These are phyloP conservation scores for Xylaria longipes DNA, from an alignment of 495 filamentous ascomycete species.

Conservation along the genomic window DNA sequence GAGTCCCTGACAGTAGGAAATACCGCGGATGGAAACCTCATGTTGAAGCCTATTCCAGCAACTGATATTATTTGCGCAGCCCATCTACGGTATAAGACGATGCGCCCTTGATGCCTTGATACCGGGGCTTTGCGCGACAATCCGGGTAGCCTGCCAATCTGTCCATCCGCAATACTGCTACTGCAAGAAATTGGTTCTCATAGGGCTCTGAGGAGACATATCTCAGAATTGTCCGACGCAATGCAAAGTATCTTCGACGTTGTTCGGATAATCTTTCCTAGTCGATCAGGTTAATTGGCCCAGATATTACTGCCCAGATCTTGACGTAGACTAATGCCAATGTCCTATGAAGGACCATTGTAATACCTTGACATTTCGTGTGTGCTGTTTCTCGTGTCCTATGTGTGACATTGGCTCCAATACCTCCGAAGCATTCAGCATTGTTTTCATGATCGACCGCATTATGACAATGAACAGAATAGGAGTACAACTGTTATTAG, in stretches of 20 bases:
- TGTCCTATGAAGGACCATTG: slow-evolving; percentile 18
- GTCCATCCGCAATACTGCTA: too few relatives aligned
- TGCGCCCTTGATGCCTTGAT: too few relatives aligned
- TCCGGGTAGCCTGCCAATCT: too few relatives aligned
- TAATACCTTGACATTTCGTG: slow-evolving; percentile 16
- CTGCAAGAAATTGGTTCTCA: too few relatives aligned
- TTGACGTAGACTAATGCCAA: neutral
- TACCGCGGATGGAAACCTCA: too few relatives aligned
- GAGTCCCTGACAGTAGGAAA: too few relatives aligned
- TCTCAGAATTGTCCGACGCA: too few relatives aligned
- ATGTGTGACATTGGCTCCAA: slow-evolving; percentile 7
- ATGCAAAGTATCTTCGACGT: neutral
- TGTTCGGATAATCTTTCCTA: neutral
- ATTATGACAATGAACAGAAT: neutral
- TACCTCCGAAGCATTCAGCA: slow-evolving; percentile 6
- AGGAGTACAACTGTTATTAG: slow-evolving; percentile 2
- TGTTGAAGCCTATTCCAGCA: too few relatives aligned
- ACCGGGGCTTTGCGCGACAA: too few relatives aligned
- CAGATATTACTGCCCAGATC: neutral
- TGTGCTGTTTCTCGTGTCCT: neutral
- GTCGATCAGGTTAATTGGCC: neutral
- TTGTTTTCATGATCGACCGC: neutral
- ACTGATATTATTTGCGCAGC: too few relatives aligned
- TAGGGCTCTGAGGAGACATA: too few relatives aligned
- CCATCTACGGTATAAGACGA: too few relatives aligned